These are phyloP conservation scores for Phytophthora pini DNA, from an alignment of 352 stramenopile genomes.

Conservation along the genomic window DNA sequence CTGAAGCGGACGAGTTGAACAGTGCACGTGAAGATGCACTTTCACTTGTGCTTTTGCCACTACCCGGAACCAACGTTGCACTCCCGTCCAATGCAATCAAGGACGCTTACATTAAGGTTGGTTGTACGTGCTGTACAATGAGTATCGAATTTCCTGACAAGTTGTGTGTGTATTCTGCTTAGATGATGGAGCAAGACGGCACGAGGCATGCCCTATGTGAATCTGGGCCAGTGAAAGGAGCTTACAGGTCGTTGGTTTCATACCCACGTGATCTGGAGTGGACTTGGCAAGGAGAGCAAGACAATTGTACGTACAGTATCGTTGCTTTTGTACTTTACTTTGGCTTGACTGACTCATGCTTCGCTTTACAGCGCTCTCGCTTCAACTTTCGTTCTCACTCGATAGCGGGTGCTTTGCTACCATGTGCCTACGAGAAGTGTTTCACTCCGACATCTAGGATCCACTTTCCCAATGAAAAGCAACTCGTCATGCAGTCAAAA, in stretches of 20 bases:
- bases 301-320: constrained; percentile 15
- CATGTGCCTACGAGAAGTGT: constrained; percentile 78
- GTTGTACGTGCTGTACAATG: constrained; percentile 3
- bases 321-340: background rate
- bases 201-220: constrained; percentile 47
- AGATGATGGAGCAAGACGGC: constrained; percentile 59
- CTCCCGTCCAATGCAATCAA: constrained; percentile 55
- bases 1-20: constrained; percentile 56
- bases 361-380: constrained; percentile 14
- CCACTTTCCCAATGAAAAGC: background rate
- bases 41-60: constrained; percentile 54
- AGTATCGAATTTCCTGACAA: background rate
- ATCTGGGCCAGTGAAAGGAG: constrained; percentile 60
- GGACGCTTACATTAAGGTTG: constrained; percentile 51
- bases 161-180: constrained; percentile 4
- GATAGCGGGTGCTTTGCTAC: constrained; percentile 77
- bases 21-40: constrained; percentile 32
- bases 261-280: constrained; percentile 54
- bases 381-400: constrained; percentile 63
- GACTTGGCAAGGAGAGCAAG: constrained; percentile 36
- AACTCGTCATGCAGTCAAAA: background rate
- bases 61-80: constrained; percentile 62
- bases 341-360: background rate
- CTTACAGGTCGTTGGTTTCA: constrained; percentile 62
- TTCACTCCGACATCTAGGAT: constrained; percentile 57